Conservation (phyloP, 176 grass and related monocot species). For the Zoysia pacifica region DNA sequence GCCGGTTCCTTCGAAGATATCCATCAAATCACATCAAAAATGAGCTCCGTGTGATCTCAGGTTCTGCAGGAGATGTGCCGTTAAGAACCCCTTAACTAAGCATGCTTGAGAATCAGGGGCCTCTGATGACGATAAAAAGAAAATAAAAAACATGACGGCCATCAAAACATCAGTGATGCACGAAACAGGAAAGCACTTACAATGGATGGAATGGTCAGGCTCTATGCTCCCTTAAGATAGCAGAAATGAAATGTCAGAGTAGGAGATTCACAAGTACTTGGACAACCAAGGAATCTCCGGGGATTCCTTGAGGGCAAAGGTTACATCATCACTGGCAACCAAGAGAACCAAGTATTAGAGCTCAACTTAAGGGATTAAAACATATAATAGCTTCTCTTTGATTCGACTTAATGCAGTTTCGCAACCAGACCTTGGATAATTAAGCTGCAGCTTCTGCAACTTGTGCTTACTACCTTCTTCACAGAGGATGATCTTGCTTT, state of each 20-base stretch:
- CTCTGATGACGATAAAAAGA: background rate
- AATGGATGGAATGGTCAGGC: background rate
- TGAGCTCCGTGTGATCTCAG: background rate
- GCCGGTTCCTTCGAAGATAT: background rate
- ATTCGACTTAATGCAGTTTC: background rate
- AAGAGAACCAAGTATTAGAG: slow-evolving; percentile 33
- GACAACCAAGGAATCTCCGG: slow-evolving; percentile 82
- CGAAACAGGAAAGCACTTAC: slow-evolving; percentile 30
- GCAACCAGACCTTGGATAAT: slow-evolving; percentile 77
- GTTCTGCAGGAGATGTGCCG: background rate
- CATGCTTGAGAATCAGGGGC: background rate
- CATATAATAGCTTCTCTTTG: background rate
- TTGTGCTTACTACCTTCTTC: slow-evolving; percentile 88
- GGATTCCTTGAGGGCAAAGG: slow-evolving; percentile 91
- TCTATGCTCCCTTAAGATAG: background rate
- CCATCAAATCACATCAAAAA: background rate
- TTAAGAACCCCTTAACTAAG: background rate
- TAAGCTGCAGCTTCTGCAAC: slow-evolving; percentile 94
- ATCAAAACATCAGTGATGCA: background rate
- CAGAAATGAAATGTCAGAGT: slow-evolving; percentile 1
- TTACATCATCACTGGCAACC: slow-evolving; percentile 76
- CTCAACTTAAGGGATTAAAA: slow-evolving; percentile 9
- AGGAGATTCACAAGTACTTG: slow-evolving; percentile 66
- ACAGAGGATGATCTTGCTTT: slow-evolving; percentile 86
- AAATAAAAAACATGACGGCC: background rate